Percentiles rank a stretch among this genome's conserved stretches.
phyloP scores from a whole-genome alignment of 768 basidiomycete genomes.

The Suillus plorans region DNA sequence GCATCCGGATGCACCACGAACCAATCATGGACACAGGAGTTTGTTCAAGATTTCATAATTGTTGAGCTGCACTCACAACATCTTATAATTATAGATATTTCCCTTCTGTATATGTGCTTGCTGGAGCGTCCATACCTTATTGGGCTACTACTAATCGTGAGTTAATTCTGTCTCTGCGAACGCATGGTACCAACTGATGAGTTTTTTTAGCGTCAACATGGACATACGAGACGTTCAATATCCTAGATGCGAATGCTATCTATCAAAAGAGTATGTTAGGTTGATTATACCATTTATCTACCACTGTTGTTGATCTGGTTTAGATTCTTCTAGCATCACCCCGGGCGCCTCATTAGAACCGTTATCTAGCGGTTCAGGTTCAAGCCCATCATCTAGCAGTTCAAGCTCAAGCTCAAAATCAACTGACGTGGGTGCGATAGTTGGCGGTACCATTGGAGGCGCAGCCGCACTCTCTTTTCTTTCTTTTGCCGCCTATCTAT shows the following conservation, averaged over 20 bases:
- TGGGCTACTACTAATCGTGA: slow-evolving; percentile 51
- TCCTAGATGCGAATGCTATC: slow-evolving; percentile 22
- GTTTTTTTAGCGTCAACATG: slow-evolving; percentile 35
- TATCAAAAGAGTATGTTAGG: slow-evolving; percentile 11
- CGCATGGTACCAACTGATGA: background rate
- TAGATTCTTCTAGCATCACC: background rate
- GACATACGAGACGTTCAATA: slow-evolving; percentile 28
- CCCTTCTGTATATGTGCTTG: slow-evolving; percentile 37
- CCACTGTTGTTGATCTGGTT: background rate
- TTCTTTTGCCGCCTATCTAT: slow-evolving; percentile 10
- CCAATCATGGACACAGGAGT: background rate
- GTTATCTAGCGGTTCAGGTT: slow-evolving; percentile 4
- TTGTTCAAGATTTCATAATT: background rate
- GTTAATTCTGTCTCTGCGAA: slow-evolving; percentile 14
- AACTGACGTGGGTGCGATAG: slow-evolving; percentile 18
- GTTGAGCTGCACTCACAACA: background rate
- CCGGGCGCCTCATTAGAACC: background rate
- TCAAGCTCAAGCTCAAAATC: slow-evolving; percentile 6
- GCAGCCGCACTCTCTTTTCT: slow-evolving; percentile 15
- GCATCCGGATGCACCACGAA: background rate
- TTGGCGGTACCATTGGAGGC: slow-evolving; percentile 26
- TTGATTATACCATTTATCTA: slow-evolving; percentile 8
- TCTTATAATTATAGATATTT: slow-evolving; percentile 28
- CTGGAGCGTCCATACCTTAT: slow-evolving; percentile 39
- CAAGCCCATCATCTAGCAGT: slow-evolving; percentile 6